Evolutionary conservation across 2,329 filamentous ascomycete species (phyloP).

Genomic region (Colletotrichum sp.): DNA sequence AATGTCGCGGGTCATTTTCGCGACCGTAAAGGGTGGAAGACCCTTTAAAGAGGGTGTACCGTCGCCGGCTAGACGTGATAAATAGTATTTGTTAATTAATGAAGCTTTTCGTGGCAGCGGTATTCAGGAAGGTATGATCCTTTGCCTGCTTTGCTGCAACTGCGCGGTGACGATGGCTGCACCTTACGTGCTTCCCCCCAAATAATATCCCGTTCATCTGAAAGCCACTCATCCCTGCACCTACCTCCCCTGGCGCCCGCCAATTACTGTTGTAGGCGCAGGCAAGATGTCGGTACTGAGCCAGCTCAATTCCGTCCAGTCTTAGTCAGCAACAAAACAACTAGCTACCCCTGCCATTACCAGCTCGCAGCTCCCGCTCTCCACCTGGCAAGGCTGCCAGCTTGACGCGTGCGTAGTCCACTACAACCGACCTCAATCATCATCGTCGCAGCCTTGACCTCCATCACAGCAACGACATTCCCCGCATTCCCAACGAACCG

Average conservation of each 20-base stretch:
- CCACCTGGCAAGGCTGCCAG: constrained; percentile 54
- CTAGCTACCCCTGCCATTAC: constrained; percentile 35
- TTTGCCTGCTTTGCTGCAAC: neutral
- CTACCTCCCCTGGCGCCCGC: constrained; percentile 4
- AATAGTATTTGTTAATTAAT: neutral
- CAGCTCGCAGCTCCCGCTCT: constrained; percentile 14
- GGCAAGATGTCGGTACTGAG: neutral
- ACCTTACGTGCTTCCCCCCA: neutral
- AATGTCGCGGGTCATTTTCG: constrained; percentile 59
- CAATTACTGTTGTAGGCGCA: constrained; percentile 11
- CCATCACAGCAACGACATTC: constrained; percentile 9
- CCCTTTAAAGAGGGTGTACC: neutral
- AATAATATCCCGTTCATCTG: constrained; percentile 4
- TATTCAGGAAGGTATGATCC: neutral
- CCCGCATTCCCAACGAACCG: constrained; percentile 15
- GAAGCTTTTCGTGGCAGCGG: neutral
- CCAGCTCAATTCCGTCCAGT: neutral
- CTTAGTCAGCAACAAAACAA: constrained; percentile 43
- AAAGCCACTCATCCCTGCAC: constrained; percentile 14
- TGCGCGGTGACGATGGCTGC: constrained; percentile 16
- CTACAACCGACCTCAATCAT: constrained; percentile 28
- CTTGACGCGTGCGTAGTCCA: constrained; percentile 42
- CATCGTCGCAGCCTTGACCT: constrained; percentile 20
- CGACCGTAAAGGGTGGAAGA: neutral
- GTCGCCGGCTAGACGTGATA: neutral